phyloP scores from a whole-genome alignment of 2,329 filamentous ascomycete species.

The Aulographum hederae region DNA sequence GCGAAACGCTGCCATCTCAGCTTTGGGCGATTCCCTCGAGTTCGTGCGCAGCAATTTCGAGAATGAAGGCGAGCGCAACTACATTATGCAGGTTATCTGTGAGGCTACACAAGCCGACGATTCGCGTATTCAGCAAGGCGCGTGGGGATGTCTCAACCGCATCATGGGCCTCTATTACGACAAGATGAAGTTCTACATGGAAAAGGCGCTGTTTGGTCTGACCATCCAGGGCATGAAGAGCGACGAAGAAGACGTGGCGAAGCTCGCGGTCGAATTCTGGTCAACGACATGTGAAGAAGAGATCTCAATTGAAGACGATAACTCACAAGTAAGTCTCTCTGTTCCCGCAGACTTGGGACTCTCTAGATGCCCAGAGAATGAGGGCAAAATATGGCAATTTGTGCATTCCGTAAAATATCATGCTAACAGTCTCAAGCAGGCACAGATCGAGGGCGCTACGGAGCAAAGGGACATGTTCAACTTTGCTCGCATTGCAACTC shows the following conservation, averaged over 20 bases:
- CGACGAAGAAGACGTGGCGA: slow-evolving; percentile 91
- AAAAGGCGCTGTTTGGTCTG: slow-evolving; percentile 93
- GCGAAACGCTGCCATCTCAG: slow-evolving; percentile 78
- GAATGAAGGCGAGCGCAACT: slow-evolving; percentile 97
- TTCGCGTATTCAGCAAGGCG: slow-evolving; percentile 79
- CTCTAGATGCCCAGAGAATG: not conserved
- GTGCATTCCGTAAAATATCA: no score
- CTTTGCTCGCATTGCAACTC: slow-evolving; percentile 81
- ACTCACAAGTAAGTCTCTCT: slow-evolving; percentile 45
- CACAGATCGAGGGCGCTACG: slow-evolving; percentile 52
- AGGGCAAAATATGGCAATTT: not conserved
- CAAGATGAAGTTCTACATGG: slow-evolving; percentile 99
- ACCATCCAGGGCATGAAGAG: slow-evolving; percentile 98
- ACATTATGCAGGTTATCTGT: slow-evolving; percentile 99
- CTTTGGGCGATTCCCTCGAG: slow-evolving; percentile 88
- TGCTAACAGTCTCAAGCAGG: slow-evolving; percentile 14
- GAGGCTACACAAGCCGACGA: slow-evolving; percentile 94
- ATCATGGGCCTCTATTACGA: slow-evolving; percentile 99
- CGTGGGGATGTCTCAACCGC: slow-evolving; percentile 92
- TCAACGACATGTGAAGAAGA: slow-evolving; percentile 99
- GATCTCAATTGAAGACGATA: slow-evolving; percentile 94
- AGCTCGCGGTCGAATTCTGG: slow-evolving; percentile 98
- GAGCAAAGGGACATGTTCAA: slow-evolving; percentile 89
- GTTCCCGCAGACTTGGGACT: not conserved
- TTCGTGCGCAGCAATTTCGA: slow-evolving; percentile 98